phyloP scores from a whole-genome alignment of 352 stramenopile genomes.

The Globisporangium camurandrum region DNA sequence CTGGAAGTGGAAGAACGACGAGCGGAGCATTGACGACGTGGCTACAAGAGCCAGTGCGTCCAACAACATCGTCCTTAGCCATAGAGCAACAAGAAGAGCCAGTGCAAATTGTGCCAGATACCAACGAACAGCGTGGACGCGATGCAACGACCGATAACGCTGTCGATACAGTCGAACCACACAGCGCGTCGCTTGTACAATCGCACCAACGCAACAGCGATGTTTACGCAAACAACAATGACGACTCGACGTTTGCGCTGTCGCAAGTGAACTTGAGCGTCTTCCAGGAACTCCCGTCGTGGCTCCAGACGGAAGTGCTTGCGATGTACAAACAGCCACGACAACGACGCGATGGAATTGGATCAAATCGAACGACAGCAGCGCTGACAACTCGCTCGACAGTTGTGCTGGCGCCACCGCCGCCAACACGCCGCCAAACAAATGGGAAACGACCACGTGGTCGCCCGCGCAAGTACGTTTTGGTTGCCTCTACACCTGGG shows the following conservation, averaged over 20 bases:
- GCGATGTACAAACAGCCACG: constrained; percentile 20
- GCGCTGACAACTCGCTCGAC: not conserved
- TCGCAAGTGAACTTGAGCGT: constrained; percentile 67
- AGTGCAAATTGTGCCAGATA: not conserved
- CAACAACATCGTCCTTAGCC: too few species aligned
- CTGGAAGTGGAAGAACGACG: too few species aligned
- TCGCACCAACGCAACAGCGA: too few species aligned
- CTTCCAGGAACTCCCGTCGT: constrained; percentile 43
- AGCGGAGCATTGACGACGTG: constrained; percentile 46
- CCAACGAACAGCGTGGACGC: not conserved
- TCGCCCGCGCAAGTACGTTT: not conserved
- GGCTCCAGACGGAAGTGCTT: constrained; percentile 55
- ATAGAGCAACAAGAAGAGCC: not conserved
- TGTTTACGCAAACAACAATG: too few species aligned
- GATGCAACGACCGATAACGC: constrained; percentile 2
- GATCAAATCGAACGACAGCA: not conserved
- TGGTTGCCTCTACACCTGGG: too few species aligned
- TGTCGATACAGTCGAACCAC: not conserved
- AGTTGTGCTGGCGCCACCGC: too few species aligned
- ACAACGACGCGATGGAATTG: not conserved
- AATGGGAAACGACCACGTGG: constrained; percentile 23
- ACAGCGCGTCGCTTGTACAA: too few species aligned
- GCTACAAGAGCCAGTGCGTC: constrained; percentile 24
- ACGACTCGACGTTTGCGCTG: too few species aligned
- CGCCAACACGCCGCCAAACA: too few species aligned